Evolutionary conservation across 768 basidiomycete genomes (phyloP).

Genomic region (Sarcomyxa edulis): DNA sequence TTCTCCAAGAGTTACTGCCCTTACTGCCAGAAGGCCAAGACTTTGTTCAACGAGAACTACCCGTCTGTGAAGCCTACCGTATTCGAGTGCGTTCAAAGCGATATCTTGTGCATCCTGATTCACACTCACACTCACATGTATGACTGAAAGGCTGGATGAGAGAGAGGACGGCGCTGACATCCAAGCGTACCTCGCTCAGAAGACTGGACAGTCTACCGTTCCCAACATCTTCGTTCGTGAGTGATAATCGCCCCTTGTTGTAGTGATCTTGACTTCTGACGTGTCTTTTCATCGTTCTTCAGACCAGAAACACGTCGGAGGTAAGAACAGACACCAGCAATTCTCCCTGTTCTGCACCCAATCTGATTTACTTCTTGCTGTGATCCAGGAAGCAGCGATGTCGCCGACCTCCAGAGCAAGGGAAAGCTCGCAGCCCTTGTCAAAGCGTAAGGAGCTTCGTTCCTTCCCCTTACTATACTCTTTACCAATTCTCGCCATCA

Average conservation of each 20-base stretch:
- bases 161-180: conserved; percentile 55
- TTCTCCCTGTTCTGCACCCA: not conserved
- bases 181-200: conserved; percentile 57
- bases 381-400: not conserved
- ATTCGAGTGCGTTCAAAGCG: conserved; percentile 46
- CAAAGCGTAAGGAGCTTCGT: not conserved
- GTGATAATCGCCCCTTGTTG: conserved; percentile 11
- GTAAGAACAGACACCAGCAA: not conserved
- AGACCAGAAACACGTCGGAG: conserved; percentile 8
- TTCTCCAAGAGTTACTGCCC: conserved; percentile 49
- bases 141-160: conserved; percentile 64
- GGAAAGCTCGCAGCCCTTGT: conserved; percentile 1
- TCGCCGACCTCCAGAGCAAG: not conserved
- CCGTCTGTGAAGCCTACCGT: conserved; percentile 31
- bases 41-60: conserved; percentile 34
- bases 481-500: no score
- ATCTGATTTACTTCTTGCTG: not conserved
- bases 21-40: conserved; percentile 45
- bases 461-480: no score
- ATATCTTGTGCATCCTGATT: no score
- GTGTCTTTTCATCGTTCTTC: not conserved
- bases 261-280: not conserved
- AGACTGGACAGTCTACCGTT: conserved; percentile 67
- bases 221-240: conserved; percentile 77
- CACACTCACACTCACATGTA: no score